These are phyloP conservation scores for Boletus fagicola DNA, from an alignment of 768 basidiomycete genomes.

Conservation along the genomic window DNA sequence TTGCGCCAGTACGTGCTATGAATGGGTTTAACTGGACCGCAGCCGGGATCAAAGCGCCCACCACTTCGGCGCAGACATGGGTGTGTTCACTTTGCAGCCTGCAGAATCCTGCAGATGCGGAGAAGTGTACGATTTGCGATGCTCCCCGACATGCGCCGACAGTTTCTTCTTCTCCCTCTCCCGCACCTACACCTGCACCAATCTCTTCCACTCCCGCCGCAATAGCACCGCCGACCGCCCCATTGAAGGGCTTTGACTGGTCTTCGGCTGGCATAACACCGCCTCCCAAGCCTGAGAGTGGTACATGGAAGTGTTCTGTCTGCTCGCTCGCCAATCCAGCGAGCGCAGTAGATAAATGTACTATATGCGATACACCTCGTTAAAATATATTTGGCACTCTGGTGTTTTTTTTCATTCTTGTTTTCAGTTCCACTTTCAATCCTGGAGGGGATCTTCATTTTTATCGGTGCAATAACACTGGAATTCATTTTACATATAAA, in stretches of 20 bases:
- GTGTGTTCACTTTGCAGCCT: slow-evolving; percentile 53
- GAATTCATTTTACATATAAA: slow-evolving; percentile 6
- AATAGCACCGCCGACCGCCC: slow-evolving; percentile 2
- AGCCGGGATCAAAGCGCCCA: slow-evolving; percentile 53
- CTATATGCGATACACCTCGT: slow-evolving; percentile 47
- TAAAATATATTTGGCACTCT: slow-evolving; percentile 16
- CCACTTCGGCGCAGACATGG: slow-evolving; percentile 41
- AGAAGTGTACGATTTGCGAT: slow-evolving; percentile 49
- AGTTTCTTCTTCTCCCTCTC: slow-evolving; percentile 14
- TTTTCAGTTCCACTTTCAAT: slow-evolving; percentile 2
- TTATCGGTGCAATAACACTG: background rate
- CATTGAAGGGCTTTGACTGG: slow-evolving; percentile 37
- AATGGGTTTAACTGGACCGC: slow-evolving; percentile 61
- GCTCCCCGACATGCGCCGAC: slow-evolving; percentile 30
- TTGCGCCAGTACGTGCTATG: slow-evolving; percentile 21
- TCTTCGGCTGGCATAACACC: slow-evolving; percentile 36
- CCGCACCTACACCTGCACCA: background rate
- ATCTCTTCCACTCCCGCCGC: background rate
- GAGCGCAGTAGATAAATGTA: slow-evolving; percentile 46
- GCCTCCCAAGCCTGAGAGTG: slow-evolving; percentile 22
- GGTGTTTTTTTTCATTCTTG: slow-evolving; percentile 15
- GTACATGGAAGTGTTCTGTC: slow-evolving; percentile 40
- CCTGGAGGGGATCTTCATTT: background rate
- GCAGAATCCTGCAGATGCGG: slow-evolving; percentile 37
- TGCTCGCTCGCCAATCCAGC: slow-evolving; percentile 48